Percentiles rank a stretch among this genome's conserved stretches.
Evolutionary conservation across 2,329 filamentous ascomycete species (phyloP).

Genomic region (Chaetomium sp.): DNA sequence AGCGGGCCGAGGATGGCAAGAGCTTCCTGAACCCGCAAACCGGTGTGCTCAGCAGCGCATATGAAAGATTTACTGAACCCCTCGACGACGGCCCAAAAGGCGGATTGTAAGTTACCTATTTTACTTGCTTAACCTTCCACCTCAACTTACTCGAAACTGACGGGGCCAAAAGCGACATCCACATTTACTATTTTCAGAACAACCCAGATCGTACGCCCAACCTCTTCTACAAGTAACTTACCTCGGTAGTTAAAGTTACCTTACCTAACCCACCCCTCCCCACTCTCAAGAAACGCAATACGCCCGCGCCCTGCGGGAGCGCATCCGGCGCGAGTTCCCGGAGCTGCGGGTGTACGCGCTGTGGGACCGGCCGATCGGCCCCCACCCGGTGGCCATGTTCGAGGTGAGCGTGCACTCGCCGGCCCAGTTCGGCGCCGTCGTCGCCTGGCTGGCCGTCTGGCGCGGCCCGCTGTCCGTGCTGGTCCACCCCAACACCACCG

Average conservation of each 20-base stretch:
- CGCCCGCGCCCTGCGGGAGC: conserved; percentile 72
- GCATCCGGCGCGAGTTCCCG: conserved; percentile 82
- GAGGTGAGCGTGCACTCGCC: conserved; percentile 88
- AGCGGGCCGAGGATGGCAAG: conserved; percentile 73
- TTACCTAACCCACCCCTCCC: no score
- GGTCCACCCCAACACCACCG: conserved; percentile 79
- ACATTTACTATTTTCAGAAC: conserved; percentile 77
- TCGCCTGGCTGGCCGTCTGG: conserved; percentile 82
- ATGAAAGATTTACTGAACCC: conserved; percentile 68
- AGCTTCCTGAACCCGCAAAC: conserved; percentile 69
- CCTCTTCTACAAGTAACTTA: neutral
- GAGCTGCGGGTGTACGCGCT: conserved; percentile 80
- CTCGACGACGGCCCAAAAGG: conserved; percentile 66
- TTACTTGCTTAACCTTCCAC: neutral
- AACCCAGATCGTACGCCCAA: conserved; percentile 51
- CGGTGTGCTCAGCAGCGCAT: conserved; percentile 65
- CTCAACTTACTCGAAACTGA: conserved; percentile 1
- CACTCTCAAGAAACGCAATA: conserved; percentile 55
- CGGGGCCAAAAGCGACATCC: conserved; percentile 61
- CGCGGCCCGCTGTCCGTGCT: conserved; percentile 77
- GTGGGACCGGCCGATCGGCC: conserved; percentile 77
- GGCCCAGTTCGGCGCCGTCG: conserved; percentile 83
- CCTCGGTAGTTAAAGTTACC: no score
- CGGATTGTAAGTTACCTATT: conserved; percentile 67
- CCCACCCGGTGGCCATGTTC: conserved; percentile 85